These are phyloP conservation scores for Boletus semigastroideus DNA, from an alignment of 1,284 basidiomycete genomes.

Conservation along the genomic window DNA sequence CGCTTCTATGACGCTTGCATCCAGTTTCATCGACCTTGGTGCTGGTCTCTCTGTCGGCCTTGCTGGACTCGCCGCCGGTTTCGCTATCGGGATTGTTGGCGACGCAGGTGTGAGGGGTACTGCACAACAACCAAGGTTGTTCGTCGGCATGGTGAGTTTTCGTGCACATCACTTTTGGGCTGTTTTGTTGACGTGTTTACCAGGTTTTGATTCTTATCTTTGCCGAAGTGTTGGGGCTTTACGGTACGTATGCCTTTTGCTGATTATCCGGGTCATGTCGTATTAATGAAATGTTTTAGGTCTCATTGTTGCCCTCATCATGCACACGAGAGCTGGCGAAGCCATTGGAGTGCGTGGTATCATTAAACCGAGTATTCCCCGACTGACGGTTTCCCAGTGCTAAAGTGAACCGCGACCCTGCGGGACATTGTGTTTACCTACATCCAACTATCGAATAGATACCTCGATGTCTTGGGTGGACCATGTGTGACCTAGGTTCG, in stretches of 20 bases:
- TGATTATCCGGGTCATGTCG: not conserved
- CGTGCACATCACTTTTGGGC: not conserved
- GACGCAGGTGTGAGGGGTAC: constrained; percentile 92
- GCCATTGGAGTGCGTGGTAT: constrained; percentile 22
- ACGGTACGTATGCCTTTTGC: constrained; percentile 44
- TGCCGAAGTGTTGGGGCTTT: constrained; percentile 81
- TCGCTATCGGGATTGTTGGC: constrained; percentile 94
- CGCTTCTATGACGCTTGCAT: constrained; percentile 64
- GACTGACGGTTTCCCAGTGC: constrained; percentile 18
- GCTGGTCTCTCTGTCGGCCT: constrained; percentile 88
- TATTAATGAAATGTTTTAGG: constrained; percentile 36
- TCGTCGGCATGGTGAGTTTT: constrained; percentile 76
- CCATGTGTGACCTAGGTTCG: too few species aligned
- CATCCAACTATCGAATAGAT: too few species aligned
- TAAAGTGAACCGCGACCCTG: constrained; percentile 6
- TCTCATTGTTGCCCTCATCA: constrained; percentile 87
- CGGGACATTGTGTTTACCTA: too few species aligned
- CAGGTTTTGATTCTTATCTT: constrained; percentile 78
- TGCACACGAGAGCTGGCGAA: constrained; percentile 65
- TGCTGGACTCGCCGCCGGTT: constrained; percentile 87
- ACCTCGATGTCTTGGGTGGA: too few species aligned
- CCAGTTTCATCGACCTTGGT: constrained; percentile 88
- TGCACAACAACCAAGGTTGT: constrained; percentile 89
- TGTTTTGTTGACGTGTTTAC: constrained; percentile 12
- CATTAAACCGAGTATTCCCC: not conserved